Conservation (phyloP, 257 asterid species). For the Solanum pimpinellifolium region DNA sequence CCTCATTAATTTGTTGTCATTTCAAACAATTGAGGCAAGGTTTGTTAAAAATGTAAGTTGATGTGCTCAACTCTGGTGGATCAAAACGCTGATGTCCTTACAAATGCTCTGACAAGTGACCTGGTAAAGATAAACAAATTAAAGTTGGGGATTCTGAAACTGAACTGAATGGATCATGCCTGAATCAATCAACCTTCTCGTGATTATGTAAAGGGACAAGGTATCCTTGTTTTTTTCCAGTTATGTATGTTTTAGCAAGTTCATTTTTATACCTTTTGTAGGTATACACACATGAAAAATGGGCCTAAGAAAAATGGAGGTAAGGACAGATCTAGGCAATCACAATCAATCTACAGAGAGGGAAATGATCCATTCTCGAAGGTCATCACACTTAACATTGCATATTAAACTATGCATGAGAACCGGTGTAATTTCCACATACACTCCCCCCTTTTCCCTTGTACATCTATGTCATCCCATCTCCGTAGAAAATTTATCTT, state of each 20-base stretch:
- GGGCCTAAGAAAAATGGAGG: background rate
- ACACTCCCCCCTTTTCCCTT: no score
- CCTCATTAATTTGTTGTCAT: no score
- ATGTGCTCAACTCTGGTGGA: background rate
- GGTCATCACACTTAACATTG: background rate
- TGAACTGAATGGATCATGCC: no score
- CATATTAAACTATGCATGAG: no score
- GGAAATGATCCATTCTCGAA: background rate
- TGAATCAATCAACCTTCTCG: background rate
- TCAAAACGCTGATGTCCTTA: background rate
- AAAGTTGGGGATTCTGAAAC: background rate
- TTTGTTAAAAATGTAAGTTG: background rate
- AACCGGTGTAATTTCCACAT: no score
- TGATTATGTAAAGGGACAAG: background rate
- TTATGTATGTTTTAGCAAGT: background rate
- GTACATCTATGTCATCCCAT: no score
- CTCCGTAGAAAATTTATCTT: no score
- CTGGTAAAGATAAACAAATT: background rate
- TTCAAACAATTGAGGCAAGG: background rate
- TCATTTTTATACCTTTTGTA: background rate
- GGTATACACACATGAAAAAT: background rate
- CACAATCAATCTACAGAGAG: no score
- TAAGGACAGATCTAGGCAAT: background rate
- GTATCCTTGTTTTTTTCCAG: background rate
- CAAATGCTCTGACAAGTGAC: background rate